phyloP scores from a whole-genome alignment of 2,329 filamentous ascomycete species.

The Pseudocercospora musae region DNA sequence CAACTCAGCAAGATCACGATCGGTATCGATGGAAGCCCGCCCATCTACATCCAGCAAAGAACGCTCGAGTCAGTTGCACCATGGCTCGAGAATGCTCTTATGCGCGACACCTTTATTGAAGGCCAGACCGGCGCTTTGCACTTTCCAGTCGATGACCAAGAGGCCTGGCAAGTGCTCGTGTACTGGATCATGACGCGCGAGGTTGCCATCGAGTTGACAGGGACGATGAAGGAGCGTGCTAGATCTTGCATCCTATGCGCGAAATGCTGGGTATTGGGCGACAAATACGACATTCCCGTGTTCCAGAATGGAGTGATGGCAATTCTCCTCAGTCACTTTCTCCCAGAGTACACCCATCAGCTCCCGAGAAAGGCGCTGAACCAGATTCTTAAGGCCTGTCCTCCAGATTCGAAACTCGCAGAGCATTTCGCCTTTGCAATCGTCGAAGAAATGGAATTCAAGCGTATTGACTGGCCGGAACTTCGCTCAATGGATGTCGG shows the following conservation, averaged over 20 bases:
- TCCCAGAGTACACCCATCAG: neutral
- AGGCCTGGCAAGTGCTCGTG: constrained; percentile 7
- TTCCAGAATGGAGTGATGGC: constrained; percentile 10
- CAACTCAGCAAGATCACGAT: constrained; percentile 8
- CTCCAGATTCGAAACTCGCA: neutral
- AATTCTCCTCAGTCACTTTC: neutral
- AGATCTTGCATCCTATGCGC: no score
- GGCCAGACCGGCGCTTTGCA: neutral
- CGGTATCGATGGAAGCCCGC: neutral
- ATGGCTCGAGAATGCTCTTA: constrained; percentile 1
- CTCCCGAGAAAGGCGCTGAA: neutral
- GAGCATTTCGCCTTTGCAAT: neutral
- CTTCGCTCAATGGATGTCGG: no score
- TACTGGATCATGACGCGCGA: constrained; percentile 7
- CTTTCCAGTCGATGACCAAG: constrained; percentile 8
- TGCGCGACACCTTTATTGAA: neutral
- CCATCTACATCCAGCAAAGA: neutral
- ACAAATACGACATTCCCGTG: constrained; percentile 9
- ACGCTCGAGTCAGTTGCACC: neutral
- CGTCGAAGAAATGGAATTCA: no score
- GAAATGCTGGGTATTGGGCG: constrained; percentile 11
- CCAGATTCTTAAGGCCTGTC: neutral
- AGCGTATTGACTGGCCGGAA: no score
- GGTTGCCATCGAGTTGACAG: neutral
- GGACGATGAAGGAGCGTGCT: no score